phyloP scores from a whole-genome alignment of 1,284 basidiomycete species.

The Retiboletus fuscus region DNA sequence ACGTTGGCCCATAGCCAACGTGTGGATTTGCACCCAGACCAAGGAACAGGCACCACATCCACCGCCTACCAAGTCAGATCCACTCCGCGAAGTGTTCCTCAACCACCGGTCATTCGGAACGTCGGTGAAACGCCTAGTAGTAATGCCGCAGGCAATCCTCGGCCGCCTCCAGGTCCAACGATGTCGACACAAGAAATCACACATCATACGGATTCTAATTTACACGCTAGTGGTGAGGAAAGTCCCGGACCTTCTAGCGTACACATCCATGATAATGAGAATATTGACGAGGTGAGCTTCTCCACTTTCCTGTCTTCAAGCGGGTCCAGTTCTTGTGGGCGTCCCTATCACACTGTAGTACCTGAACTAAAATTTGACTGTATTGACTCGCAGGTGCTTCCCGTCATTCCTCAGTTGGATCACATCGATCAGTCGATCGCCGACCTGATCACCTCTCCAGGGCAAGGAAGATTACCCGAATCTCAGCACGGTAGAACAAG shows the following conservation, averaged over 20 bases:
- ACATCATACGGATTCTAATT: no score
- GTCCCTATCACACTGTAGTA: background rate
- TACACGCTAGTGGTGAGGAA: no score
- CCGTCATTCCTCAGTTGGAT: constrained; percentile 6
- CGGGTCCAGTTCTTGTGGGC: no score
- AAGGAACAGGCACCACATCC: constrained; percentile 26
- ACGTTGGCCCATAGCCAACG: constrained; percentile 18
- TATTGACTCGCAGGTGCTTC: constrained; percentile 1
- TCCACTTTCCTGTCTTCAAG: no score
- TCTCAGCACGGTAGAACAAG: background rate
- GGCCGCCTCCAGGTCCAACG: no score
- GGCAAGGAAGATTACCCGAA: background rate
- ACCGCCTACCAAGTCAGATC: constrained; percentile 32
- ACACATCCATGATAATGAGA: no score
- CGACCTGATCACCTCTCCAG: background rate
- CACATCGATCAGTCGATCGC: constrained; percentile 6
- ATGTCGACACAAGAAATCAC: no score
- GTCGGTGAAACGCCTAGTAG: no score
- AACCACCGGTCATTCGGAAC: constrained; percentile 25
- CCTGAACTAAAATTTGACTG: constrained; percentile 12
- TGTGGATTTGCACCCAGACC: background rate
- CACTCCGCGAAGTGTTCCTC: constrained; percentile 31
- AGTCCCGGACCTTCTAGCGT: no score
- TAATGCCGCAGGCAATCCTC: no score
- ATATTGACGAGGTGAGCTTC: no score